These are phyloP conservation scores for Saccharomycopsis phalli DNA, from an alignment of 1,139 yeast genomes.

Conservation along the genomic window DNA sequence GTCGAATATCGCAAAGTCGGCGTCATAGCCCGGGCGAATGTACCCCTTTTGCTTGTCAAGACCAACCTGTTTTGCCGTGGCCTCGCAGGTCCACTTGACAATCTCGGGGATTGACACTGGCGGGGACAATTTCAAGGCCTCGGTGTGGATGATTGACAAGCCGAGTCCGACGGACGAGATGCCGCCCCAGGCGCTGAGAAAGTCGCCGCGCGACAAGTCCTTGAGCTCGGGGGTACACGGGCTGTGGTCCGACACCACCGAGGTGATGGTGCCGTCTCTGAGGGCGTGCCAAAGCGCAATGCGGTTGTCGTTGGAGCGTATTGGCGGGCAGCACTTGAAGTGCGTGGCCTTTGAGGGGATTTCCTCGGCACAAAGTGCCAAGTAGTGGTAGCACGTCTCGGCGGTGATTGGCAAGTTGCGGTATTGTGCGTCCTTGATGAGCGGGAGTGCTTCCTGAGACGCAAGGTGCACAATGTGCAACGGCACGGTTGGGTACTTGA, in stretches of 20 bases:
- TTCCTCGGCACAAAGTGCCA: constrained; percentile 65
- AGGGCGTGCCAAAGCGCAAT: constrained; percentile 71
- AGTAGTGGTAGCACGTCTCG: constrained; percentile 91
- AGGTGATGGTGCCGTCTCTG: constrained; percentile 53
- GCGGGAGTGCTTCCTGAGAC: constrained; percentile 71
- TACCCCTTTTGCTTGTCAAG: constrained; percentile 63
- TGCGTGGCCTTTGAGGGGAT: constrained; percentile 71
- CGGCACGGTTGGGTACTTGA: constrained; percentile 51
- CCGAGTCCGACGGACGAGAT: constrained; percentile 90
- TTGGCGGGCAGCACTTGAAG: constrained; percentile 93
- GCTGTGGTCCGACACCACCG: constrained; percentile 91
- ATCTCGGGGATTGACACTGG: constrained; percentile 32
- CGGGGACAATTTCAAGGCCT: constrained; percentile 47
- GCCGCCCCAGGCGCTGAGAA: constrained; percentile 96
- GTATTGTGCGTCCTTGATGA: constrained; percentile 55
- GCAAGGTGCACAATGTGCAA: constrained; percentile 88
- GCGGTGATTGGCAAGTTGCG: constrained; percentile 47
- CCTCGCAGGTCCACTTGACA: constrained; percentile 67
- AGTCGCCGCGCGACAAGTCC: constrained; percentile 74
- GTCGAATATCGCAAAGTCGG: constrained; percentile 79
- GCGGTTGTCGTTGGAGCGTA: constrained; percentile 65
- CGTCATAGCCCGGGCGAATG: constrained; percentile 68
- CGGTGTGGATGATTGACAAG: constrained; percentile 69
- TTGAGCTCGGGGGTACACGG: constrained; percentile 92
- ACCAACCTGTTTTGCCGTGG: constrained; percentile 84